Evolutionary conservation across 2,329 filamentous ascomycete species (phyloP).

Genomic region (Acarospora socialis): DNA sequence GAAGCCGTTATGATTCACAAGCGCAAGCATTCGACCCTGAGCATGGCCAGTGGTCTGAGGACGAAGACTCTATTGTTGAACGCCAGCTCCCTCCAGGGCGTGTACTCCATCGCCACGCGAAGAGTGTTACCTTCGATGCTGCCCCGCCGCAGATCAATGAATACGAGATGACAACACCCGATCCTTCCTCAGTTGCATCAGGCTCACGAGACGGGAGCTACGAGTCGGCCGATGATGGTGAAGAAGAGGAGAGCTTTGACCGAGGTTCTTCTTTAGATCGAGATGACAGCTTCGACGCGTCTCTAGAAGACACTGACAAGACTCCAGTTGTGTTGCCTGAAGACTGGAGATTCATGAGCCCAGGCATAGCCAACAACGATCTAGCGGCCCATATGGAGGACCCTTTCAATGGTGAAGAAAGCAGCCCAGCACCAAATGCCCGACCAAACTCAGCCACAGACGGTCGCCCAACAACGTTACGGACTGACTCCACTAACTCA

Average conservation of each 20-base stretch:
- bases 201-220: conserved; percentile 88
- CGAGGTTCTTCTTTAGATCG: conserved; percentile 45
- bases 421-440: conserved; percentile 51
- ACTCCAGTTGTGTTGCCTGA: conserved; percentile 96
- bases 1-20: conserved; percentile 44
- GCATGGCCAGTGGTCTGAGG: conserved; percentile 52
- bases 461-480: conserved; percentile 42
- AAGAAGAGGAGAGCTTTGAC: conserved; percentile 52
- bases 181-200: conserved; percentile 80
- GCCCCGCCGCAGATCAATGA: conserved; percentile 91
- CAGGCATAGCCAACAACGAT: conserved; percentile 42
- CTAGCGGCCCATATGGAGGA: conserved; percentile 45
- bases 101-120: conserved; percentile 67
- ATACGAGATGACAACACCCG: conserved; percentile 95
- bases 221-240: conserved; percentile 62
- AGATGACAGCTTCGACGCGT: conserved; percentile 91
- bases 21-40: conserved; percentile 51
- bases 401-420: conserved; percentile 48
- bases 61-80: conserved; percentile 46
- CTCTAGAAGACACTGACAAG: conserved; percentile 89
- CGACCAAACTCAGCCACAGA: conserved; percentile 31
- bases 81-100: conserved; percentile 49
- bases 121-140: conserved; percentile 93
- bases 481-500: conserved; percentile 60
- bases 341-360: conserved; percentile 77